These are phyloP conservation scores for Sherardia arvensis DNA, from an alignment of 257 asterid genomes.

Conservation along the genomic window DNA sequence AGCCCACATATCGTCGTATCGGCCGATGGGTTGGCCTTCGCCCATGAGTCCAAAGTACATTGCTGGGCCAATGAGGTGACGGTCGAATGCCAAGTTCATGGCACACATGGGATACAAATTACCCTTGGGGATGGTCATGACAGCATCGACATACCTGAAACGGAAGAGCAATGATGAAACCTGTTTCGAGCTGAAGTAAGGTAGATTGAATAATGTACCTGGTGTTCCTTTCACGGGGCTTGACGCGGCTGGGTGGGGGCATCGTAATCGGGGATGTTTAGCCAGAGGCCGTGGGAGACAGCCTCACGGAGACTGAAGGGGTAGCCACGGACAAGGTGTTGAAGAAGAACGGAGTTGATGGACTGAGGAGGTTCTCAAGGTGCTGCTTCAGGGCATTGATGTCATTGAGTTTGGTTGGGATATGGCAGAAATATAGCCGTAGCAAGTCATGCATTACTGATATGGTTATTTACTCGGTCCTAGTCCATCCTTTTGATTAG, in stretches of 20 bases:
- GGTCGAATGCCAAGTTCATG: constrained; percentile 68
- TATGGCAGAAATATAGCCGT: no score
- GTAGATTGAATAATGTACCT: constrained; percentile 21
- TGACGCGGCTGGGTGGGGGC: constrained; percentile 82
- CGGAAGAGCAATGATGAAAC: not conserved
- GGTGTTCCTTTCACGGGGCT: constrained; percentile 76
- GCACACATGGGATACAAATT: constrained; percentile 76
- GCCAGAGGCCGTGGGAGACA: constrained; percentile 76
- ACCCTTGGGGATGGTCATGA: constrained; percentile 71
- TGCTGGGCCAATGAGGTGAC: constrained; percentile 80
- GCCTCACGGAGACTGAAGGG: constrained; percentile 87
- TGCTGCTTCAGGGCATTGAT: constrained; percentile 83
- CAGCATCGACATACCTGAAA: constrained; percentile 67
- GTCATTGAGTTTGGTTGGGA: no score
- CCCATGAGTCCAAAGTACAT: constrained; percentile 94
- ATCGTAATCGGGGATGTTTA: constrained; percentile 77
- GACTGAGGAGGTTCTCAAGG: constrained; percentile 53
- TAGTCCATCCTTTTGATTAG: no score
- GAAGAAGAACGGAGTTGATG: constrained; percentile 70
- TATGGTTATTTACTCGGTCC: no score
- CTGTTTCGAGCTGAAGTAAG: no score
- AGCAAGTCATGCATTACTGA: no score
- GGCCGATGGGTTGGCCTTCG: constrained; percentile 84
- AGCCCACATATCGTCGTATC: constrained; percentile 89
- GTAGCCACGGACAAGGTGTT: constrained; percentile 80